Percentiles rank a stretch among this genome's conserved stretches.
phyloP scores from a whole-genome alignment of 768 basidiomycete species.

The Ramaria sp. region DNA sequence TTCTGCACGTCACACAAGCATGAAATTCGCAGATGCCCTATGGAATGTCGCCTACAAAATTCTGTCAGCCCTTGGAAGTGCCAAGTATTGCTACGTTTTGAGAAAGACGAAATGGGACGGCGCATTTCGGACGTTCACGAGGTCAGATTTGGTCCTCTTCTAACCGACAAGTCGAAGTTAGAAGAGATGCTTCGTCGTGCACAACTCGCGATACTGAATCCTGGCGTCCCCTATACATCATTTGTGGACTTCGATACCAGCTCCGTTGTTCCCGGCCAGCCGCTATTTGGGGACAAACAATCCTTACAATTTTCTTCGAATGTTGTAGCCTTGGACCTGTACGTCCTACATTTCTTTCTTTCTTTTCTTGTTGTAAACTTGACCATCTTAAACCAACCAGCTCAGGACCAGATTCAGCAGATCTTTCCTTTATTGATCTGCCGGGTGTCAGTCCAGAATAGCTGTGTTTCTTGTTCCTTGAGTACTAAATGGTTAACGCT shows the following conservation, averaged over 20 bases:
- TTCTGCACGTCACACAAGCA: too few species aligned
- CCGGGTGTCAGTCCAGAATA: constrained; percentile 7
- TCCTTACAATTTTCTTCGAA: constrained; percentile 14
- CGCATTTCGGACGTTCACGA: constrained; percentile 1
- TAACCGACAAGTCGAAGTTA: constrained; percentile 10
- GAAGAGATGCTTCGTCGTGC: constrained; percentile 14
- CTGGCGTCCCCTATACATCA: not conserved
- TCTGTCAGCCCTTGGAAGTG: constrained; percentile 12
- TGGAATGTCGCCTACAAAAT: constrained; percentile 13
- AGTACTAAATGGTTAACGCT: too few species aligned
- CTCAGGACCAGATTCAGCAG: constrained; percentile 10
- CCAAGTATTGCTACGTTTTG: constrained; percentile 14
- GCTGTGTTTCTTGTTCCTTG: not conserved
- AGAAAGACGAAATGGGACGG: constrained; percentile 6
- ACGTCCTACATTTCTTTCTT: not conserved
- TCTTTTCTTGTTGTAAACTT: not conserved
- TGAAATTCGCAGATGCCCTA: too few species aligned
- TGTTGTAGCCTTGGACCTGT: constrained; percentile 10
- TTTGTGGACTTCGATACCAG: constrained; percentile 7
- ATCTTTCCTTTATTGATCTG: constrained; percentile 16
- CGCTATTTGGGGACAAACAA: not conserved
- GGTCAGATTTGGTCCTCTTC: constrained; percentile 11
- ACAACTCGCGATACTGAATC: constrained; percentile 19
- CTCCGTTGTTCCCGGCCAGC: not conserved
- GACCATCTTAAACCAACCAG: not conserved